Percentiles rank a stretch among this genome's conserved stretches.
Evolutionary conservation across 345 rosid species (phyloP).

Genomic region (Noccaea bulbosa): DNA sequence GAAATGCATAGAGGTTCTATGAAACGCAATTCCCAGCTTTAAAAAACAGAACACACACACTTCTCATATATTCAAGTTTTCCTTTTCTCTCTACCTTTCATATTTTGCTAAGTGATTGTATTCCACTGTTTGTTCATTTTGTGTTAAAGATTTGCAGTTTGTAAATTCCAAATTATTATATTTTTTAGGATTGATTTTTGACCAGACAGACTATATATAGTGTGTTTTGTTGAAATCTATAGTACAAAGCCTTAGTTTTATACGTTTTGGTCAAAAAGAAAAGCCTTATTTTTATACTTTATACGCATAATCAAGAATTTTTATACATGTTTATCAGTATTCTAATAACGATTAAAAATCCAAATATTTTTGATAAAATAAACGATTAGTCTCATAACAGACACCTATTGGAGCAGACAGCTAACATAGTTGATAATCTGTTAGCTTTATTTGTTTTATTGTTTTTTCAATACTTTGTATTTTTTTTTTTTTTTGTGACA

Average conservation of each 20-base stretch:
- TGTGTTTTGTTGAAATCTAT: constrained; percentile 13
- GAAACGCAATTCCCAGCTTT: constrained; percentile 30
- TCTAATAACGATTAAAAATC: not conserved
- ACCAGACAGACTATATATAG: constrained; percentile 28
- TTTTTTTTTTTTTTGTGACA: no score
- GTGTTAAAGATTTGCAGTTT: constrained; percentile 15
- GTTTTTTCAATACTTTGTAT: no score
- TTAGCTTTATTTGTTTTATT: no score
- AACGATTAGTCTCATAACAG: not conserved
- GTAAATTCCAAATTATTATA: constrained; percentile 6
- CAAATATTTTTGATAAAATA: not conserved
- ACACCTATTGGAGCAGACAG: no score
- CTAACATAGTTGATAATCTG: no score
- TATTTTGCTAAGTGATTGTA: constrained; percentile 2
- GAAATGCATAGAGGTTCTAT: constrained; percentile 33
- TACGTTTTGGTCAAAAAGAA: no score
- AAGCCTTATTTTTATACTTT: no score
- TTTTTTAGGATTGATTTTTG: constrained; percentile 31
- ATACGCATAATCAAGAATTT: not conserved
- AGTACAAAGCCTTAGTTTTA: no score
- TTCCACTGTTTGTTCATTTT: constrained; percentile 3
- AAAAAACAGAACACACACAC: constrained; percentile 1
- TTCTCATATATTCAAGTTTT: constrained; percentile 10
- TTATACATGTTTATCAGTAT: constrained; percentile 3
- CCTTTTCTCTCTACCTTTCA: constrained; percentile 15